Percentiles rank a stretch among this genome's conserved stretches.
Evolutionary conservation across 1,139 yeast species (phyloP).

Genomic region (Candida glucosophila): DNA sequence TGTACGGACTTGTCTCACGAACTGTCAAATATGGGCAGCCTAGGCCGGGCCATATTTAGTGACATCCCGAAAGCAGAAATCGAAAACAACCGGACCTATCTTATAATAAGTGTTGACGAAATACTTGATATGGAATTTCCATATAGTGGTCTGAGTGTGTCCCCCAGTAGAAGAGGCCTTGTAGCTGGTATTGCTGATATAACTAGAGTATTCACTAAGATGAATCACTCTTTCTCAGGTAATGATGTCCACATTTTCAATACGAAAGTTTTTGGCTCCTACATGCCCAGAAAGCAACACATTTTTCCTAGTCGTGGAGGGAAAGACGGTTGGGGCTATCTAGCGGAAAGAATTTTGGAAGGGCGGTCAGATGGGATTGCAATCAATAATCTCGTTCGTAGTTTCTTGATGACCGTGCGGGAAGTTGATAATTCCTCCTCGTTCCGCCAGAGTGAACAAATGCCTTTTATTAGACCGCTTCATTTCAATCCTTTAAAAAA

Average conservation of each 20-base stretch:
- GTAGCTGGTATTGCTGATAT: slow-evolving; percentile 89
- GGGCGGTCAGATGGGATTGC: slow-evolving; percentile 78
- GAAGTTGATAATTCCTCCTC: too few relatives aligned
- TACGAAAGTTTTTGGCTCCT: slow-evolving; percentile 67
- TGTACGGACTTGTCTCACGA: slow-evolving; percentile 53
- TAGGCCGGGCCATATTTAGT: slow-evolving; percentile 73
- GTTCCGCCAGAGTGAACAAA: too few relatives aligned
- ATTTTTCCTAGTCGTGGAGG: slow-evolving; percentile 14
- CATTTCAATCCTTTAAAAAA: slow-evolving; percentile 57
- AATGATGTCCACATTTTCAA: slow-evolving; percentile 67
- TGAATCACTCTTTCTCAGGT: slow-evolving; percentile 48
- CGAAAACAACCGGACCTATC: slow-evolving; percentile 52
- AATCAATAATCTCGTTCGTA: too few relatives aligned
- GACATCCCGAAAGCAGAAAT: slow-evolving; percentile 69
- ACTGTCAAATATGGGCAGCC: slow-evolving; percentile 52
- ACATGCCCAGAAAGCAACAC: slow-evolving; percentile 27
- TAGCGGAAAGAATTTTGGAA: slow-evolving; percentile 67
- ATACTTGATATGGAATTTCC: slow-evolving; percentile 31
- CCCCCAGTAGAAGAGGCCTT: slow-evolving; percentile 52
- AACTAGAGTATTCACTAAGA: slow-evolving; percentile 65
- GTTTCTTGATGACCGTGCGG: too few relatives aligned
- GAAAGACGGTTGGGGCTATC: slow-evolving; percentile 86
- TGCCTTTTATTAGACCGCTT: slow-evolving; percentile 54
- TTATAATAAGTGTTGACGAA: slow-evolving; percentile 64
- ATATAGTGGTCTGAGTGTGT: slow-evolving; percentile 8